phyloP scores from a whole-genome alignment of 2,329 filamentous ascomycete species.

The Uncinocarpus reesii region DNA sequence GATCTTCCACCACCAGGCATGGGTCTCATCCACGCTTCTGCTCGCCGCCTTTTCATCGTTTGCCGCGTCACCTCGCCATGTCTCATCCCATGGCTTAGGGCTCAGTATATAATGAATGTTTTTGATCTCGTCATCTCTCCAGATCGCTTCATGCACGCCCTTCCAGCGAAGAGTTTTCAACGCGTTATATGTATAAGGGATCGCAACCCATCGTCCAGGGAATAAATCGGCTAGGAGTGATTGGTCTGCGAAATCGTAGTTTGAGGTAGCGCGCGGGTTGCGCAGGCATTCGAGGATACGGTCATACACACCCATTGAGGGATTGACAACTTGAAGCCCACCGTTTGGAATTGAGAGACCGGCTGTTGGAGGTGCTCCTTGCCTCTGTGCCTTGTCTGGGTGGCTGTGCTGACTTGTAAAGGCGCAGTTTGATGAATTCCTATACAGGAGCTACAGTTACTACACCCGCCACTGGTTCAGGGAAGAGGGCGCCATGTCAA shows the following conservation, averaged over 20 bases:
- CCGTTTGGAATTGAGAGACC: conserved; percentile 50
- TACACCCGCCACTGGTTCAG: background rate
- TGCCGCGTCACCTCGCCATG: conserved; percentile 11
- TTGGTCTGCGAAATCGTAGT: conserved; percentile 53
- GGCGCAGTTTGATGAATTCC: conserved; percentile 50
- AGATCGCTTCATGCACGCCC: conserved; percentile 49
- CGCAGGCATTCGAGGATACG: conserved; percentile 41
- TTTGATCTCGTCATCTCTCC: conserved; percentile 51
- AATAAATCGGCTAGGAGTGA: conserved; percentile 50
- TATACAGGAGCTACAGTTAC: conserved; percentile 13
- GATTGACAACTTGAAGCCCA: conserved; percentile 52
- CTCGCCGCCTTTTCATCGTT: background rate
- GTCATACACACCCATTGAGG: conserved; percentile 44
- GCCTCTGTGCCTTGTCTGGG: conserved; percentile 43
- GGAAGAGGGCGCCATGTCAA: no score
- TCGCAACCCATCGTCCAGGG: conserved; percentile 46
- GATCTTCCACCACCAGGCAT: conserved; percentile 50
- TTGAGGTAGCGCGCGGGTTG: conserved; percentile 35
- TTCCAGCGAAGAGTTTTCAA: conserved; percentile 49
- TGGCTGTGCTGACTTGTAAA: conserved; percentile 48
- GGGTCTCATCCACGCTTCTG: conserved; percentile 39
- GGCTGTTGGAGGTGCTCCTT: conserved; percentile 41
- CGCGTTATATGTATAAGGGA: conserved; percentile 54
- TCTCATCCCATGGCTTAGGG: conserved; percentile 55
- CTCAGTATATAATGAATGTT: conserved; percentile 54